Evolutionary conservation across 1,284 basidiomycete genomes (phyloP).

Genomic region (Naganishia cerealis): DNA sequence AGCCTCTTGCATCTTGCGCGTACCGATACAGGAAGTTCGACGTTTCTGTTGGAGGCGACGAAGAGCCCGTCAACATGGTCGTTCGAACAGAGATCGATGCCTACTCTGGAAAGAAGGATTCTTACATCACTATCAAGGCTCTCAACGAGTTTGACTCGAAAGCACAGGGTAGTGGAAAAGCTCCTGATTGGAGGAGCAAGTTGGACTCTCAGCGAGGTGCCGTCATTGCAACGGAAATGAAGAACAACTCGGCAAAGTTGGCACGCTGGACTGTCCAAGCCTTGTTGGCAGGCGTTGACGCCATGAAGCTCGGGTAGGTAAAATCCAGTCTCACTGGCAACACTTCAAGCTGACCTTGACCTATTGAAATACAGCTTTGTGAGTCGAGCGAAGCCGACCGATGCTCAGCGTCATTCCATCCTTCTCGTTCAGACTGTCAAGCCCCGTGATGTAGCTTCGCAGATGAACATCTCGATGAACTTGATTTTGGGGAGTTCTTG

Average conservation of each 20-base stretch:
- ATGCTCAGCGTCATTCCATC: constrained; percentile 92
- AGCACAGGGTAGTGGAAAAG: constrained; percentile 67
- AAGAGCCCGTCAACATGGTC: constrained; percentile 78
- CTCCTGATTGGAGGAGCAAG: constrained; percentile 95
- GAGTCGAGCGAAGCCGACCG: constrained; percentile 87
- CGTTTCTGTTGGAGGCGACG: constrained; percentile 82
- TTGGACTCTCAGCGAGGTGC: constrained; percentile 95
- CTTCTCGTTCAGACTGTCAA: constrained; percentile 93
- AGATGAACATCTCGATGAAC: constrained; percentile 67
- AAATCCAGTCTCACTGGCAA: not conserved
- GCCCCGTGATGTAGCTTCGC: constrained; percentile 87
- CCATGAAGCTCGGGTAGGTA: constrained; percentile 89
- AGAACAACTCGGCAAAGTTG: constrained; percentile 98
- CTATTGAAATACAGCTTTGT: constrained; percentile 59
- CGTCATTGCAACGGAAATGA: constrained; percentile 99
- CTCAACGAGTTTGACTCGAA: constrained; percentile 97
- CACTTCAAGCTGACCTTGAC: constrained; percentile 18
- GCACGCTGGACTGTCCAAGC: constrained; percentile 97
- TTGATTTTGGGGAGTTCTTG: constrained; percentile 20
- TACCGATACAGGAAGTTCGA: constrained; percentile 97
- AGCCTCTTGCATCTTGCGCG: constrained; percentile 90
- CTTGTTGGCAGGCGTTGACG: constrained; percentile 89
- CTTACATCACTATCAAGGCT: constrained; percentile 84
- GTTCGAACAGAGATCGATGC: constrained; percentile 97
- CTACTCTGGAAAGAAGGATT: constrained; percentile 63